These are phyloP conservation scores for Strobilomyces dryophilus DNA, from an alignment of 768 basidiomycete genomes.

Conservation along the genomic window DNA sequence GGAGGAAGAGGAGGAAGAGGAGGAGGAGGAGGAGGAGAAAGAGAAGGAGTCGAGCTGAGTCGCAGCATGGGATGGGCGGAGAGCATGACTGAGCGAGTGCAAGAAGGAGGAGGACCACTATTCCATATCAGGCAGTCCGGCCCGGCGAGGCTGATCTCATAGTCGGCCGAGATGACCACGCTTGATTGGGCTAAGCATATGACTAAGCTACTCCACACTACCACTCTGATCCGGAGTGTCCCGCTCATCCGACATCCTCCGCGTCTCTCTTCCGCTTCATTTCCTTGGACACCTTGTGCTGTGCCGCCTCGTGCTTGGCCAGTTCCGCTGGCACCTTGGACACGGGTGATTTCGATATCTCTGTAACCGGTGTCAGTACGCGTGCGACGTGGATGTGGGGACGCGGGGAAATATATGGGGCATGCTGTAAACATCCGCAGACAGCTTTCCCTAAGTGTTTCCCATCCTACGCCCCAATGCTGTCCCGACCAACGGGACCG, in stretches of 20 bases:
- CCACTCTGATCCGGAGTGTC: not conserved
- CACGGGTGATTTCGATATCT: conserved; percentile 92
- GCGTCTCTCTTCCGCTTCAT: conserved; percentile 93
- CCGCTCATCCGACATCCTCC: conserved; percentile 58
- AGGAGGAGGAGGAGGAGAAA: not conserved
- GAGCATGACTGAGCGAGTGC: conserved; percentile 27
- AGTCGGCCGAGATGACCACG: conserved; percentile 12
- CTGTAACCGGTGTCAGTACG: conserved; percentile 37
- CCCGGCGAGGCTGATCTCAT: conserved; percentile 14
- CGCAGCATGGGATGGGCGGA: conserved; percentile 36
- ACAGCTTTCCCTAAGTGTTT: no score
- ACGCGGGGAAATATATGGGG: conserved; percentile 11
- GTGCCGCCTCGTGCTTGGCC: conserved; percentile 87
- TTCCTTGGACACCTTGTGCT: conserved; percentile 85
- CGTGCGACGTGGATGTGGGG: no score
- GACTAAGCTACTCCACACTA: no score
- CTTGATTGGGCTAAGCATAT: no score
- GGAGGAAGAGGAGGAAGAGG: not conserved
- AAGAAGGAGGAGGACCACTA: not conserved
- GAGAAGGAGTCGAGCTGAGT: conserved; percentile 1
- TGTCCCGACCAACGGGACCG: conserved; percentile 2
- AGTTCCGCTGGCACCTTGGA: conserved; percentile 86
- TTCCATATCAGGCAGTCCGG: conserved; percentile 18
- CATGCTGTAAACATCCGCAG: not conserved
- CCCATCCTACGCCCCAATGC: not conserved